Conservation (phyloP, 202 grass and related monocot genomes). For the Setaria italica region DNA sequence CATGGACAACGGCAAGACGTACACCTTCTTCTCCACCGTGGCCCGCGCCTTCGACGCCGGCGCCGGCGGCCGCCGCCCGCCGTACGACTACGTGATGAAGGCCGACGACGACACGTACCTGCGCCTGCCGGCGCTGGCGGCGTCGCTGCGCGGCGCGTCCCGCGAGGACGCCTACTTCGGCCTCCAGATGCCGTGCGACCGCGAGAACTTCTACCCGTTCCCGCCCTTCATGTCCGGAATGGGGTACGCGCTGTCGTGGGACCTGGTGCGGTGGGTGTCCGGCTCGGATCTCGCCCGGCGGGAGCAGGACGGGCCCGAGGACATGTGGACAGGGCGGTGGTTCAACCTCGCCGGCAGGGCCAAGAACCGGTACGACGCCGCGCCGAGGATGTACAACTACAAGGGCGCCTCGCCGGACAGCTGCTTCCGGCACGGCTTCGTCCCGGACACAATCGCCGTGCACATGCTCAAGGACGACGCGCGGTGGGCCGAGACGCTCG, state of each 20-base stretch:
- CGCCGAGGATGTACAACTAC: slow-evolving; percentile 78
- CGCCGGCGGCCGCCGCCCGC: background rate
- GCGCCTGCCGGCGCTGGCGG: slow-evolving; percentile 49
- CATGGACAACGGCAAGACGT: slow-evolving; percentile 80
- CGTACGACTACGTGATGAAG: slow-evolving; percentile 85
- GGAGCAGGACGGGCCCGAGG: slow-evolving; percentile 59
- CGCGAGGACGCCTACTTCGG: slow-evolving; percentile 68
- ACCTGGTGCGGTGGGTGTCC: slow-evolving; percentile 70
- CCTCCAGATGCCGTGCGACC: slow-evolving; percentile 71
- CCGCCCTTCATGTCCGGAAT: slow-evolving; percentile 81
- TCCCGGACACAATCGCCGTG: slow-evolving; percentile 79
- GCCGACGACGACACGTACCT: slow-evolving; percentile 78
- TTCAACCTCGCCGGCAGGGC: slow-evolving; percentile 71
- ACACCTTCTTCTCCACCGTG: slow-evolving; percentile 67
- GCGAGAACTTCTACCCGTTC: slow-evolving; percentile 70
- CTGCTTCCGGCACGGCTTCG: slow-evolving; percentile 79
- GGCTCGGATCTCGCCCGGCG: slow-evolving; percentile 46
- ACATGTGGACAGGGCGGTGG: slow-evolving; percentile 81
- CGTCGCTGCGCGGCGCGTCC: slow-evolving; percentile 45
- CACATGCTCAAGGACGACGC: slow-evolving; percentile 78
- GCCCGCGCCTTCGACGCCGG: slow-evolving; percentile 26
- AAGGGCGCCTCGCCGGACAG: slow-evolving; percentile 46
- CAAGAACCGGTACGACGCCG: slow-evolving; percentile 65
- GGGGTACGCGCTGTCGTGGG: slow-evolving; percentile 83
- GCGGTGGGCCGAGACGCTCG: slow-evolving; percentile 69